Conservation (phyloP, 192 early-diverging fungal species). For the Entomortierella beljakovae region DNA sequence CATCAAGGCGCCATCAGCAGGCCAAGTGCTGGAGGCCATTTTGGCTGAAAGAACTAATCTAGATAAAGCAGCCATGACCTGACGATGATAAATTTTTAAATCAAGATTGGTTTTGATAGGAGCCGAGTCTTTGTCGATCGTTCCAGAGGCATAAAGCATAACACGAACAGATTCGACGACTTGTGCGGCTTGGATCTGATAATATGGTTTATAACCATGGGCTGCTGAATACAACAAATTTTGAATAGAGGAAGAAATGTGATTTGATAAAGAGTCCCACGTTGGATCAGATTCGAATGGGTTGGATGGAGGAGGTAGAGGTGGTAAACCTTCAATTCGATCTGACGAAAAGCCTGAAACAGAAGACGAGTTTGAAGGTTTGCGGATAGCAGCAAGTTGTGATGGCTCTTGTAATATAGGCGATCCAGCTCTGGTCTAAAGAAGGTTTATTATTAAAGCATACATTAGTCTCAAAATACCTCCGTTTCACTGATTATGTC, state of each 20-base stretch:
- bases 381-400: slow-evolving; percentile 16
- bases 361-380: slow-evolving; percentile 19
- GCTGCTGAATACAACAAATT: slow-evolving; percentile 34
- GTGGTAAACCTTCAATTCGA: slow-evolving; percentile 20
- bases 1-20: slow-evolving; percentile 79
- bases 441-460: not conserved
- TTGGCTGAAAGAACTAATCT: slow-evolving; percentile 88
- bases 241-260: slow-evolving; percentile 13
- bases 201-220: slow-evolving; percentile 35
- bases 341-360: not conserved
- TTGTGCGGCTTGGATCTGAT: slow-evolving; percentile 36
- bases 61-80: slow-evolving; percentile 84
- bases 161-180: slow-evolving; percentile 85
- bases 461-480: not conserved
- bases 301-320: slow-evolving; percentile 24
- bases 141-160: slow-evolving; percentile 86
- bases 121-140: slow-evolving; percentile 74
- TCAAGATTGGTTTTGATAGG: slow-evolving; percentile 70
- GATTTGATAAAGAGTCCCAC: slow-evolving; percentile 27
- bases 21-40: slow-evolving; percentile 89
- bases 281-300: slow-evolving; percentile 40
- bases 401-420: slow-evolving; percentile 13
- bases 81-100: slow-evolving; percentile 77
- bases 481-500: not conserved
- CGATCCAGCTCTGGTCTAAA: slow-evolving; percentile 39